Base-by-base conservation (phyloP, 2,329 filamentous ascomycete genomes). In the Diaporthe amygdali region DNA sequence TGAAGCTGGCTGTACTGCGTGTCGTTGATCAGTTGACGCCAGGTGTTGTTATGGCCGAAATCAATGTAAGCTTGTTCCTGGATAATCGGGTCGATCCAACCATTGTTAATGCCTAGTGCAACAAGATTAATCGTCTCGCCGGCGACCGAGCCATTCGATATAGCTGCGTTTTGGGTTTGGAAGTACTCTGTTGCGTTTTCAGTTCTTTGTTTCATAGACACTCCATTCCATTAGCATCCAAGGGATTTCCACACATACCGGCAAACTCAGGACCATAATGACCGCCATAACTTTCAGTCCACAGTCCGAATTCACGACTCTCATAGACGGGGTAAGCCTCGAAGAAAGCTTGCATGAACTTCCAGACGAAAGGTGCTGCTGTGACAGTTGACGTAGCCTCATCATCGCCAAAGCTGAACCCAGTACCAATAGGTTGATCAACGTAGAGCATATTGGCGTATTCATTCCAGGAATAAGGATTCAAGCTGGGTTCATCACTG, bases 381-480 rank as follows among this genome's bases (percentile, higher is more conserved):
- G 69, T 71, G 22, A 68, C 69, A 17, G 69, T 71, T 5, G 69
- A 71, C n/a, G 51, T 71, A 12, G 54, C 69, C 25, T 68, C 37
- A 6, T 71, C 64, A 5, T 49, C 47, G 7, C 69, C 69, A 27
- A 68, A 74, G 34, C 76, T 79, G 70, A 90, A 86, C 10, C 87
- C 85, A 12, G 91, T 86, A 79, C 91, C 89, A 63, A 88, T 88
- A 6, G 89, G 89, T 75, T 83, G 80, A 22, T 71, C 83, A 68
- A 86, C 80, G 71, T 82, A 86, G n/a, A 86, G 76, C 77, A 90
- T 82, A 75, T 90, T 90, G 39, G 86, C 87, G 71, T 82, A 84
- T 68, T 85, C 83, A 76, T 90, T 88, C 88, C 88, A 90, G 34
- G 87, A 84, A 83, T 86, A 90, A 0, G 88, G 86, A 72, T 90